These are phyloP conservation scores for Aphanomyces euteiches DNA, from an alignment of 352 stramenopile genomes.

Conservation along the genomic window DNA sequence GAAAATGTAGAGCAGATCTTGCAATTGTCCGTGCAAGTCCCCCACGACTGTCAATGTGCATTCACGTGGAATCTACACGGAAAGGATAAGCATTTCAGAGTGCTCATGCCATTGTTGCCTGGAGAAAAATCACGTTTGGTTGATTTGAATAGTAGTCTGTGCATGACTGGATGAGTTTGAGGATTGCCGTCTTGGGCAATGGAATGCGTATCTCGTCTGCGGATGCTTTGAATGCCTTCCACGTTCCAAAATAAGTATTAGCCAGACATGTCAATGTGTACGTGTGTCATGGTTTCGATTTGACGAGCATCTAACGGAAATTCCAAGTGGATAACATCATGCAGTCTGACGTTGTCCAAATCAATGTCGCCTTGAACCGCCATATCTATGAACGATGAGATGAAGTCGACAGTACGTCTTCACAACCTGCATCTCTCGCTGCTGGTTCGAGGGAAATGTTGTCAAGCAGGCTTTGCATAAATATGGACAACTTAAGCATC, in stretches of 20 bases:
- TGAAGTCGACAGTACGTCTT: background rate
- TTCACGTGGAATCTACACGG: constrained; percentile 11
- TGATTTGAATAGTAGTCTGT: constrained; percentile 5
- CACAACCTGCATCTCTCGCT: background rate
- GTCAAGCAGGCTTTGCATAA: constrained; percentile 23
- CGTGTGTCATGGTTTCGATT: constrained; percentile 20
- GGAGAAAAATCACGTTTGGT: constrained; percentile 7
- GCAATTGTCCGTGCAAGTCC: constrained; percentile 30
- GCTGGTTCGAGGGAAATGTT: background rate
- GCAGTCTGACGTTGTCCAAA: constrained; percentile 11
- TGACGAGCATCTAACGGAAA: background rate
- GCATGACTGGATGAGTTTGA: background rate
- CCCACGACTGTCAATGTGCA: constrained; percentile 27
- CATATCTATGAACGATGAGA: background rate
- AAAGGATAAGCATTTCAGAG: background rate
- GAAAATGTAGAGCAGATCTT: constrained; percentile 30
- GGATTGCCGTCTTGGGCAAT: background rate
- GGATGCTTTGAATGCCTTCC: constrained; percentile 8
- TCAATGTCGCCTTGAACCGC: constrained; percentile 12
- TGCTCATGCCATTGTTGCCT: background rate
- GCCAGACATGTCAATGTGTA: background rate
- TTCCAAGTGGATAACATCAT: constrained; percentile 28
- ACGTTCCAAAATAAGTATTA: background rate
- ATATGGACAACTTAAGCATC: constrained; percentile 6
- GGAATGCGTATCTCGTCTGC: constrained; percentile 21